Base-by-base conservation (phyloP, 495 filamentous ascomycete species). In the Penicillium argentinense region DNA sequence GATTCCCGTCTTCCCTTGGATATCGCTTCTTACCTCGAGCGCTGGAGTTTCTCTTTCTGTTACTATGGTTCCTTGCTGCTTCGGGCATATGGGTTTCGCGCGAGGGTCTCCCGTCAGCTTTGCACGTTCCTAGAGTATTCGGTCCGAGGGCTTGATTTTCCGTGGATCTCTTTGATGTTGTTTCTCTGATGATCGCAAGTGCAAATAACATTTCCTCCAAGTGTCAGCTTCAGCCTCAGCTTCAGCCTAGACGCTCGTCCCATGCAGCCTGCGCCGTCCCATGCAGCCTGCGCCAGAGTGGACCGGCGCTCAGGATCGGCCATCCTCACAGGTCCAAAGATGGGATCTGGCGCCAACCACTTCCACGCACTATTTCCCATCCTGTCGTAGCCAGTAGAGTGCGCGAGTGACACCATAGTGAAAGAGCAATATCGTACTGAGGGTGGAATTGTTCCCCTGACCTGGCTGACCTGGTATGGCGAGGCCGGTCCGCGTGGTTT, bases 11-110 rank as follows among this genome's bases (percentile, higher is more conserved):
- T 33, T 21, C 17, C 21, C n/a, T 18, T 36, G 33, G 17, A 36
- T 36, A 36, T 38, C 39, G 45, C 42, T 50, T 45, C 21, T 53
- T 33, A 39, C 46, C 34, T 51, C 45, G 29, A 59, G 59, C 56
- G 55, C 30, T 53, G 53, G 45, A 53, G 50, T 59, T 55, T 47
- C 36, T 59, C 27, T 27, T 60, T 63, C 42, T 53, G 39, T 53
- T 13, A 21, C 12, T 7, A 28, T 43, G 23, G 45, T 51, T 45
- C 24, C n/a, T 41, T 26, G 9, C 42, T 39, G 27, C 16, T 36
- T 21, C 37, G 42, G 27, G 27, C 19, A 26, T 45, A 37, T 43
- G 22, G 17, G 26, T 21, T 50, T 42, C 23, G 17, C 37, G 42
- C 28, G 47, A 37, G 47, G 49, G 29, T 39, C 25, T 39, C 23